Base-by-base conservation (phyloP, 805 yeast species). In the Sugiyamaella americana region DNA sequence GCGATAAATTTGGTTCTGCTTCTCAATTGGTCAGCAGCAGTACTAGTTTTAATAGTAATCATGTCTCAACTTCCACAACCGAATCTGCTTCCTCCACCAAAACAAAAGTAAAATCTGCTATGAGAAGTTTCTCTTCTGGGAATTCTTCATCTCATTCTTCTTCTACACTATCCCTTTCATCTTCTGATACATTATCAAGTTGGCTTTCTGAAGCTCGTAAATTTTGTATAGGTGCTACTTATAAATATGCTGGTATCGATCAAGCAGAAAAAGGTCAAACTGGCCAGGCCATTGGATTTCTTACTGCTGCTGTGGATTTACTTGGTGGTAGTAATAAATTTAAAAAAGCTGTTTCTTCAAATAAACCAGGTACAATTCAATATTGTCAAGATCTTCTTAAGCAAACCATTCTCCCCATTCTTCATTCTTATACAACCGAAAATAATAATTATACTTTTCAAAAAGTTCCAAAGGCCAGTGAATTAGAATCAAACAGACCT, bases 391-490 rank as follows among this genome's bases (percentile, higher is more conserved):
- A 13, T 35, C 21, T 42, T 35, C 26, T 46, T 37, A 18, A 44
- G 13, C 21, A 40, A 40, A 21, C 50, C 2, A 41, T 55, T n/a
- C 50, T 49, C 5, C 39, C 42, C 2, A 49, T 52, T 32, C 51
- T 52, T 10, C 37, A 47, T 13, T 38, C 41, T 16, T 59, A 54
- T 49, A 52, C 53, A 37, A 52, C 56, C 4, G 66, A 65, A 19
- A 65, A 65, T 47, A 56, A 61, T 22, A 40, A 59, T 16, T 51
- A 62, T 5, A 45, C 58, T 11, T 63, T 65, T 48, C 66, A 65
- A 48, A 47, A 57, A 10, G 54, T 65, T 5, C 67, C 68, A 1
- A 49, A 54, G n/a, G 26, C 45, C 3, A 19, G 45, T 6, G 66
- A 59, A 2, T 48, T 60, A 2, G 54, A 52, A 8, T 48, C 52